phyloP scores from a whole-genome alignment of 495 filamentous ascomycete species.

The Alectoria sarmentosa region DNA sequence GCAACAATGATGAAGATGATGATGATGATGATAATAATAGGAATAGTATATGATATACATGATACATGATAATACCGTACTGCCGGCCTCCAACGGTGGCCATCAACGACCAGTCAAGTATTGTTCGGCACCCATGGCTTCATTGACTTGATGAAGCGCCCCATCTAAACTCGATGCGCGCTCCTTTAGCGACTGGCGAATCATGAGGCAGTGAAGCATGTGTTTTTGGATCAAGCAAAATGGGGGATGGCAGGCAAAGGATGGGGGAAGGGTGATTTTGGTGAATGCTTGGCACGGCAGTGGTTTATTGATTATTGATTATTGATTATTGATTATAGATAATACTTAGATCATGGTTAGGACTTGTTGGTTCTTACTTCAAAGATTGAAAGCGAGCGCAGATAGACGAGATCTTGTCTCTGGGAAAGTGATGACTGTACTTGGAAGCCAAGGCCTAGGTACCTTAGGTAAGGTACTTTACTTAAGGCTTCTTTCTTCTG shows the following conservation, averaged over 20 bases:
- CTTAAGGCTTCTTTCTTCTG: no score
- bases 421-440: background rate
- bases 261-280: background rate
- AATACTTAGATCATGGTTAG: no score
- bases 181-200: background rate
- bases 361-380: no score
- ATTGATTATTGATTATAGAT: no score
- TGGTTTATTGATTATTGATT: background rate
- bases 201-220: constrained; percentile 3
- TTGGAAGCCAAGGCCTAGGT: no score
- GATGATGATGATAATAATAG: no score
- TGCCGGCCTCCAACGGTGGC: background rate
- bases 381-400: no score
- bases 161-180: background rate
- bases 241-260: background rate
- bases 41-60: no score
- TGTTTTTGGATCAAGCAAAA: background rate
- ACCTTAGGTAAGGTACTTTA: no score
- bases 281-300: constrained; percentile 1
- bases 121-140: background rate
- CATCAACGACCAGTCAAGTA: background rate
- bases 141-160: background rate
- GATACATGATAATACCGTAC: background rate
- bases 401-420: background rate
- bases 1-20: no score